phyloP scores from a whole-genome alignment of 2,329 filamentous ascomycete species.

The Alternaria alternata region DNA sequence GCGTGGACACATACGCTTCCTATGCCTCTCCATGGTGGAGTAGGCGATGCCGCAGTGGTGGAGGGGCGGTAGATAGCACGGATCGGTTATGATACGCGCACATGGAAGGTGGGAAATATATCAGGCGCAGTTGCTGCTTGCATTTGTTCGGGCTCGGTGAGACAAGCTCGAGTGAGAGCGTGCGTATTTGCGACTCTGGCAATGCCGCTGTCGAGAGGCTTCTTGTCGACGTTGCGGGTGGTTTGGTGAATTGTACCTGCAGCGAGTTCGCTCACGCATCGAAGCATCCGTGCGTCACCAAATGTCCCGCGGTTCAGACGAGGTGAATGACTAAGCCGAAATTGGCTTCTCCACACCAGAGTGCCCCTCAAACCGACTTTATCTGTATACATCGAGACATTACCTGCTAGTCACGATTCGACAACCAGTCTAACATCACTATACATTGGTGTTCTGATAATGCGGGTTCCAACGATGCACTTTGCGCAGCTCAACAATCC shows the following conservation, averaged over 20 bases:
- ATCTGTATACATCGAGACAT: not conserved
- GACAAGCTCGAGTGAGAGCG: constrained; percentile 31
- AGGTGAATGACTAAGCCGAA: constrained; percentile 19
- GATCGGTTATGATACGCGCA: constrained; percentile 46
- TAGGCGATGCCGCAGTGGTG: constrained; percentile 40
- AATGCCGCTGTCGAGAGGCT: constrained; percentile 20
- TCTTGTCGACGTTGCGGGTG: constrained; percentile 13
- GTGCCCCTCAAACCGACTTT: not conserved
- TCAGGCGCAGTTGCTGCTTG: constrained; percentile 43
- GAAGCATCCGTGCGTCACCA: constrained; percentile 22
- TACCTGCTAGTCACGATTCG: not conserved
- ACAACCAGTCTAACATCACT: not conserved
- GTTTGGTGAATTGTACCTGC: constrained; percentile 34
- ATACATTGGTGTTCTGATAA: not conserved
- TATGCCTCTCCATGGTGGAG: constrained; percentile 58
- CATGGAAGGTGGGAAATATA: constrained; percentile 45
- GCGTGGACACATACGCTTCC: constrained; percentile 54
- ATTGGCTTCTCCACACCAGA: constrained; percentile 6
- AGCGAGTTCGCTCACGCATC: constrained; percentile 31
- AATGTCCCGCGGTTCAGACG: constrained; percentile 18
- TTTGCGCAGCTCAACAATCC: not conserved
- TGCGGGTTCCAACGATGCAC: not conserved
- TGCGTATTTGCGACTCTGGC: constrained; percentile 24
- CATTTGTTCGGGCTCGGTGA: constrained; percentile 44
- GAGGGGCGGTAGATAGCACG: constrained; percentile 46